Evolutionary conservation across 208 protist species (phyloP), one percentile per base, ranked within the genome.

Genomic region (Trypanosoma theileri): DNA sequence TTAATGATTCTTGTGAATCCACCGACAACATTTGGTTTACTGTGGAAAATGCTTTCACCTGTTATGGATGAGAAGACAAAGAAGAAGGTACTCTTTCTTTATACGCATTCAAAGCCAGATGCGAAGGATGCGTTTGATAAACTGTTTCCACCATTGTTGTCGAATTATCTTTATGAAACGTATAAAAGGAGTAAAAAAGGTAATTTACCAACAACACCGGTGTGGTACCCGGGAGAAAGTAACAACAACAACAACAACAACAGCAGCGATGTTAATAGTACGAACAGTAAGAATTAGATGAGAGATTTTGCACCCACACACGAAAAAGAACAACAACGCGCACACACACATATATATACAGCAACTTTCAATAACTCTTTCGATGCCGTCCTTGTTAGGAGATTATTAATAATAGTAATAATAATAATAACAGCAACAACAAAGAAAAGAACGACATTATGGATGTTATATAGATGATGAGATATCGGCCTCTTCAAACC

Each of bases 1-100:
- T 81, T 86, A 69, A 92, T 91, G 73, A 76, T 94, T 40, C 82
- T 86, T 42, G 77, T 96, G 52, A 91, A 96, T 71, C 75, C 91
- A 0, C 91, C 91, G 6, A 85, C 59, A 16, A 66, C 89, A 41
- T 94, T 96, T 70, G 86, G 80, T 42, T 28, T 92, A 7, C 75
- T 94, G 14, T 96, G 83, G 80, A 91, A 88, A 59, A 65, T 89
- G 24, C 82, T 94, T 44, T 78, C 80, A 24, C 71, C 77, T 41
- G 85, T 72, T 19, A 85, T 96, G 57, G 89, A 96, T 69, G 75
- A 83, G 24, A 79, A 84, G n/a, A 96, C 91, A 24, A 81, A 75
- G 64, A 75, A 31, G 35, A 96, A 96, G 78, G 82, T 93, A 21
- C 70, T 79, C 51, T 89, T 96, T 67, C 19, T 91, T 41, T 94